Base-by-base conservation (phyloP, 2,329 filamentous ascomycete species). In the Botrytis byssoidea region DNA sequence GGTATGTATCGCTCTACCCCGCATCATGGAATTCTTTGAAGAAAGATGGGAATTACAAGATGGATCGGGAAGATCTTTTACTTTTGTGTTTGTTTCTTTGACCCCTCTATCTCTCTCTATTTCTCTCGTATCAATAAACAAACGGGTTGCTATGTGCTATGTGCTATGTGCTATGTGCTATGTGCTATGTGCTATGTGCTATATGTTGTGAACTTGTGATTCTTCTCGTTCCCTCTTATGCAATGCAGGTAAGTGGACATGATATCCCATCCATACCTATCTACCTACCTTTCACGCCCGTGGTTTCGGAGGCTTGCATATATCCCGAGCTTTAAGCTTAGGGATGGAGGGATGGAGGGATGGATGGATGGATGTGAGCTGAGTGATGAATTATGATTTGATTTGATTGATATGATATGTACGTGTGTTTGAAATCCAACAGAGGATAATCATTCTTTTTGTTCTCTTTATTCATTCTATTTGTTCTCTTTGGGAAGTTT, bases 241-340 rank as follows among this genome's bases (percentile, higher is more conserved):
- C 64, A 42, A 14, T 37, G 64, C 44, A 18, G 64, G 1, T 1
- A 67, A 25, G 64, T 66, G 44, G 44, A 40, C 9, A 40, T 40
- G 6, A 7, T 9, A 12, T 40, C 37, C 37, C 37, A 40, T 40
- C 37, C 10, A 40, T 40, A 40, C 37, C 37, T 37, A 37, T 1
- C 37, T 37, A 37, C 9, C 9, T 40, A 40, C 48, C 32, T 7
- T 51, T 22, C 32, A 51, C 65, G 48, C 25, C 48, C 35, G 37
- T 42, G 35, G 65, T 68, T 57, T 57, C 65, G 48, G 65, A 42
- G 65, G 65, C 65, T 37, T 55, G 65, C 46, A 68, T 55, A 57
- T 51, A 51, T 46, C 25, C 32, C 25, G 46, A 68, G 65, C 25
- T 68, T 55, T 22, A 20, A 29, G 65, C 65, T 42, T 40, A 9